A percentile compares a stretch with the other conserved stretches of the same genome.
Evolutionary conservation across 768 basidiomycete species (phyloP).

Genomic region (Termitomyces sp.): DNA sequence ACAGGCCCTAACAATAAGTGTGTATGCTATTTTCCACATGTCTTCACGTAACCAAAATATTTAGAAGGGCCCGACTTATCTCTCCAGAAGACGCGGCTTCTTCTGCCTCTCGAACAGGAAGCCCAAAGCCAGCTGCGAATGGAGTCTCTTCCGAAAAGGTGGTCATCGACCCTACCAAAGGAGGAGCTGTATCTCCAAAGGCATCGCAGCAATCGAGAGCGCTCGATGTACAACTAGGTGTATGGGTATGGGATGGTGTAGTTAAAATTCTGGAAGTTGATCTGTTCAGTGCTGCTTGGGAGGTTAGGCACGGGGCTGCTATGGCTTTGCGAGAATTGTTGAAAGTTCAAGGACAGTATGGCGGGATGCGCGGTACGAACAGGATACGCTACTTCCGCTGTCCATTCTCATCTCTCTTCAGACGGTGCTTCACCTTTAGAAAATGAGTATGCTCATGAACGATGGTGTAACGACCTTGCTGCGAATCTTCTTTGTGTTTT

Average conservation of each 20-base stretch:
- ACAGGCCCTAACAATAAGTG: conserved; percentile 46
- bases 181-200: conserved; percentile 79
- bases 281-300: conserved; percentile 85
- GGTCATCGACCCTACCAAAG: conserved; percentile 74
- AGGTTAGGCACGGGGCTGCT: conserved; percentile 89
- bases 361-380: conserved; percentile 72
- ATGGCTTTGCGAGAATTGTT: conserved; percentile 87
- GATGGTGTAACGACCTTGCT: conserved; percentile 87
- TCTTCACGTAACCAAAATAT: conserved; percentile 1
- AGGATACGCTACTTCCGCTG: not conserved
- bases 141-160: conserved; percentile 52
- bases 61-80: conserved; percentile 65
- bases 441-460: conserved; percentile 67
- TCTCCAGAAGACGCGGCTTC: conserved; percentile 50
- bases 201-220: conserved; percentile 71
- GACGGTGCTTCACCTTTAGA: conserved; percentile 46
- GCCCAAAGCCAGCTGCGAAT: conserved; percentile 43
- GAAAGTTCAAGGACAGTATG: conserved; percentile 74
- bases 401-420: conserved; percentile 17
- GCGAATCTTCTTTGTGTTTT: conserved; percentile 85
- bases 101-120: conserved; percentile 50
- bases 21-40: conserved; percentile 24
- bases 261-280: conserved; percentile 76
- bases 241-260: conserved; percentile 86
- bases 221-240: conserved; percentile 66